Evolutionary conservation across 164 flowering plant species (phyloP).

Genomic region (Vitis labrusca): DNA sequence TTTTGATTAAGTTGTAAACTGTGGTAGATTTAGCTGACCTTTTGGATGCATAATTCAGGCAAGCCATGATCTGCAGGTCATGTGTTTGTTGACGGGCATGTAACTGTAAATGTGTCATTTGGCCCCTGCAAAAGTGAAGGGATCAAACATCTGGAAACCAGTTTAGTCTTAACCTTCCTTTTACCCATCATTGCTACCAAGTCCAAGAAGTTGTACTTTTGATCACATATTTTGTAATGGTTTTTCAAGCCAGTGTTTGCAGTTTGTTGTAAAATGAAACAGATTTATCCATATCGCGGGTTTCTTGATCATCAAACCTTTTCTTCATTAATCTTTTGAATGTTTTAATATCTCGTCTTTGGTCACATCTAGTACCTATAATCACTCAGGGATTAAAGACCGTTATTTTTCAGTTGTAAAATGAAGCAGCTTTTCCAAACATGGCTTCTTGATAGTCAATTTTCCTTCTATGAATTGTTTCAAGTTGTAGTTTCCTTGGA

Average conservation of each 20-base stretch:
- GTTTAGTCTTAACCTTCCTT: neutral
- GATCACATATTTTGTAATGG: neutral
- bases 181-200: neutral
- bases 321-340: neutral
- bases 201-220: too few species aligned
- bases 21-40: slow-evolving; percentile 13
- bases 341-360: neutral
- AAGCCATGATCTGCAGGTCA: slow-evolving; percentile 15
- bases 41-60: slow-evolving; percentile 6
- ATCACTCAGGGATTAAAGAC: too few species aligned
- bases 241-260: neutral
- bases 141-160: neutral
- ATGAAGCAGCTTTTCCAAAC: too few species aligned
- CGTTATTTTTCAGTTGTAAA: too few species aligned
- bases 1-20: slow-evolving; percentile 13
- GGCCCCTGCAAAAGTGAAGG: neutral
- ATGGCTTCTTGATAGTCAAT: slow-evolving; percentile 1
- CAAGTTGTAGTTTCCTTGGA: too few species aligned
- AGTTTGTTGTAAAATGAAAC: slow-evolving; percentile 8
- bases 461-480: neutral
- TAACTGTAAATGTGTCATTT: neutral
- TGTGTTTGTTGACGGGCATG: slow-evolving; percentile 5
- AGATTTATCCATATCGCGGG: neutral
- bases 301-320: neutral
- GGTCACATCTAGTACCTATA: too few species aligned